phyloP scores from a whole-genome alignment of 2,329 filamentous ascomycete species.

The Daldinia sp. region DNA sequence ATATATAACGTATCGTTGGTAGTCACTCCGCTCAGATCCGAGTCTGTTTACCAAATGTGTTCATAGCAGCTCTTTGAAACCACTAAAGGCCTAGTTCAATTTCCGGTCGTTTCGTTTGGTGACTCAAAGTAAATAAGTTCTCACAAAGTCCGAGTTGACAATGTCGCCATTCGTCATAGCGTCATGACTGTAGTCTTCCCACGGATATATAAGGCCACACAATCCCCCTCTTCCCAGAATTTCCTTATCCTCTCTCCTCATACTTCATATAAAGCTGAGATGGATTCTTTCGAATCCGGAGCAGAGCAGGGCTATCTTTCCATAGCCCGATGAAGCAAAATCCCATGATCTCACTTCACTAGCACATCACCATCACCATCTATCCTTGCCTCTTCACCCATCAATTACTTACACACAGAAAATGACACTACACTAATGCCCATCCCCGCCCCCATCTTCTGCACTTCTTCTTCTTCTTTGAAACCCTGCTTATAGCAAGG shows the following conservation, averaged over 20 bases:
- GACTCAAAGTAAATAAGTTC: neutral
- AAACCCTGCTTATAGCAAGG: slow-evolving; percentile 11
- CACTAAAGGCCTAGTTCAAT: neutral
- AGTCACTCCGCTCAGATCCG: neutral
- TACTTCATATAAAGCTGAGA: slow-evolving; percentile 7
- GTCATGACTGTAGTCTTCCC: neutral
- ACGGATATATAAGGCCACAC: neutral
- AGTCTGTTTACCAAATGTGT: neutral
- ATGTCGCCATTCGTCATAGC: neutral
- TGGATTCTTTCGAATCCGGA: neutral
- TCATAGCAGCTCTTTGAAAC: neutral
- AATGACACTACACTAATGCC: neutral
- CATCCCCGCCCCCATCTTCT: neutral
- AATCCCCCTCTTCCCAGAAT: neutral
- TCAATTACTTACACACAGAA: neutral
- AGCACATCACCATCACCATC: neutral
- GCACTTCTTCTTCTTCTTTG: slow-evolving; percentile 11
- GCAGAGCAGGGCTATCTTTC: neutral
- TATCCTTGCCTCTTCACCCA: neutral
- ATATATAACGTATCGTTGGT: neutral
- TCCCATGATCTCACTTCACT: neutral
- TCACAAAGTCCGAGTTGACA: neutral
- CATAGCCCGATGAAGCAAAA: neutral
- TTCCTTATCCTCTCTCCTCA: neutral
- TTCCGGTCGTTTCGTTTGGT: neutral